Evolutionary conservation across 371 early-diverging fungal species (phyloP), one percentile per base, ranked within the genome.

Genomic region (Syncephalis fuscata): DNA sequence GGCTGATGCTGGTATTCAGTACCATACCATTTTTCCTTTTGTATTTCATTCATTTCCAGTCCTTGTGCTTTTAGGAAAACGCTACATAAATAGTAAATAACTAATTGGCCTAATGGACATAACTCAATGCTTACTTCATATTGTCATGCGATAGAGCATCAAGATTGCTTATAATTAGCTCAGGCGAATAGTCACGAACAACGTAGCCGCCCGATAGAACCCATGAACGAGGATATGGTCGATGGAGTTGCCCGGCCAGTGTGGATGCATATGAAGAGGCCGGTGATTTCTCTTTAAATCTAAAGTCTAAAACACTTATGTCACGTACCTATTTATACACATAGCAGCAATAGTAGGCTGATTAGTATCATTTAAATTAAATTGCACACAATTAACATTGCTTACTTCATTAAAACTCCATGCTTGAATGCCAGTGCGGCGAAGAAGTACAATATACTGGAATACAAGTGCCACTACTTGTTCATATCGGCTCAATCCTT

Each of bases 361-460:
- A n/a, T n/a, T n/a, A 39, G 23, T 14, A 19, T 23, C 9, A 36
- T 10, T 10, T 3, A 21, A 38, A 20, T 7, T 43, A 27, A 20
- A 36, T 19, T 9, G 24, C 11, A 27, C 23, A 41, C 23, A 25
- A 17, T n/a, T n/a, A n/a, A n/a, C n/a, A 25, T 32, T 15, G 11
- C 53, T 52, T 59, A 66, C 74, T 57, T 93, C 93, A 27, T 79
- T 62, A 58, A 77, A 89, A 23, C 79, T 76, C 63, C 82, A 80
- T 36, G 76, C 65, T 53, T 85, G 79, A 20, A 85, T 68, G 2
- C 86, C 87, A 25, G 58, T 59, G 3, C 60, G 56, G 26, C 71
- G 68, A 20, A 94, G 60, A 67, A 94, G 67, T 20, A 78, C 62
- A 48, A 94, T 82, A 57, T 92, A 97, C 58, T 84, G 80, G 62